Conservation (phyloP, 345 rosid species). For the Salix caprea region DNA sequence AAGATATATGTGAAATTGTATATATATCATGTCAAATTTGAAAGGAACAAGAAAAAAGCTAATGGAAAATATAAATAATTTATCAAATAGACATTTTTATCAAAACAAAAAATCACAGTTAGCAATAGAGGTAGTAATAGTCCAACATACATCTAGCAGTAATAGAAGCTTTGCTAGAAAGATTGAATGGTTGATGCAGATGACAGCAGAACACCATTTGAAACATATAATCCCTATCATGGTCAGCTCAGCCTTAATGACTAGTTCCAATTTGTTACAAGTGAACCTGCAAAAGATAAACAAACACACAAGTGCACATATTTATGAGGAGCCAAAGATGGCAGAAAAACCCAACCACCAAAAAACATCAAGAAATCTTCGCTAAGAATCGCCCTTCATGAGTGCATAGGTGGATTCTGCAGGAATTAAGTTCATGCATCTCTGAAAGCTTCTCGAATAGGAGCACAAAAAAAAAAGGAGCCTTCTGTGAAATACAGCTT, state of each 20-base stretch:
- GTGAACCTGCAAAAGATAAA: conserved; percentile 61
- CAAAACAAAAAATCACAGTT: conserved; percentile 9
- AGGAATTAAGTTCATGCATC: conserved; percentile 12
- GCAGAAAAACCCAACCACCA: conserved; percentile 37
- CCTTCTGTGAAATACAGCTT: background rate
- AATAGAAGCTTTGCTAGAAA: conserved; percentile 51
- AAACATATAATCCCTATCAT: conserved; percentile 41
- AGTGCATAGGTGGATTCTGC: conserved; percentile 11
- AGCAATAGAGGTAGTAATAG: conserved; percentile 33
- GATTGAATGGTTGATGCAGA: conserved; percentile 45
- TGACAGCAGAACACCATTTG: conserved; percentile 46
- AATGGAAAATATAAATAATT: conserved; percentile 12
- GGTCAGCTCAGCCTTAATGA: conserved; percentile 36
- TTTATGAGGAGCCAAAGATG: conserved; percentile 40
- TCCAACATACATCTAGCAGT: conserved; percentile 59
- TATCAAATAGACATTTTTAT: conserved; percentile 13
- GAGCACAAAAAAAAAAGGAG: background rate
- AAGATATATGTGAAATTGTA: background rate
- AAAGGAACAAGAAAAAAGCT: background rate
- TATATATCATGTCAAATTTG: background rate
- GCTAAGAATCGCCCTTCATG: conserved; percentile 22
- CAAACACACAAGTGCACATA: conserved; percentile 36
- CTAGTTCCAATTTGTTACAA: conserved; percentile 38
- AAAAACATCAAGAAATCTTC: conserved; percentile 40
- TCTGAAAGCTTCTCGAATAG: conserved; percentile 14